Evolutionary conservation across 257 asterid genomes (phyloP), one percentile per base, ranked within the genome.

Genomic region (Solanum acaule): DNA sequence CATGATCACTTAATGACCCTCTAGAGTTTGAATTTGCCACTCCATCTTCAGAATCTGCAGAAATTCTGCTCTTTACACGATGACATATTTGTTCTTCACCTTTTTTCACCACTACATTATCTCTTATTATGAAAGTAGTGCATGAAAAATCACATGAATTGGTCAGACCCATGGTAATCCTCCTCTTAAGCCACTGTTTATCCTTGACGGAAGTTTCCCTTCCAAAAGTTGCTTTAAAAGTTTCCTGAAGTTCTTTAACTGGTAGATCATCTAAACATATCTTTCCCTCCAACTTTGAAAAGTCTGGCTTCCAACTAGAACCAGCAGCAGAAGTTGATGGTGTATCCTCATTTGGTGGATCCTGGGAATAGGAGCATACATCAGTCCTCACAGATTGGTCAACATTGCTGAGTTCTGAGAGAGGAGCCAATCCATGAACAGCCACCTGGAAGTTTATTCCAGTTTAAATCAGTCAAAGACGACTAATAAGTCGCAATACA

Each of bases 131-230:
- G 85, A 96, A 93, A 84, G 92, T 89, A 78, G 95, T 93, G 68
- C 94, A 89, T 84, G 98, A 93, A 93, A 95, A 93, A 91, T 96
- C 98, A 91, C 98, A 94, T 6, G 98, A 94, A 90, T 95, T 94
- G 34, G 98, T 93, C 93, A 97, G 91, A 76, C 98, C 99, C 99
- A 97, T 97, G 86, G 95, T 89, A 91, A 97, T 92, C 90, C 99
- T 94, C 93, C 98, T 94, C 91, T 95, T 94, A 77, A 97, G 98
- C 99, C 99, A 97, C 86, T 93, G 96, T 88, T 95, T 95, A 93
- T 97, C 98, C 94, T 97, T 97, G 90, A 97, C 99, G 70, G 94
- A 93, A 89, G 98, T 97, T 92, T 93, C 98, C 88, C 98, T 93
- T 88, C 99, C 99, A 92, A 97, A 97, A 67, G 98, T 94, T 76